Conservation (phyloP, 768 basidiomycete species). For the Russula ochroleuca region DNA sequence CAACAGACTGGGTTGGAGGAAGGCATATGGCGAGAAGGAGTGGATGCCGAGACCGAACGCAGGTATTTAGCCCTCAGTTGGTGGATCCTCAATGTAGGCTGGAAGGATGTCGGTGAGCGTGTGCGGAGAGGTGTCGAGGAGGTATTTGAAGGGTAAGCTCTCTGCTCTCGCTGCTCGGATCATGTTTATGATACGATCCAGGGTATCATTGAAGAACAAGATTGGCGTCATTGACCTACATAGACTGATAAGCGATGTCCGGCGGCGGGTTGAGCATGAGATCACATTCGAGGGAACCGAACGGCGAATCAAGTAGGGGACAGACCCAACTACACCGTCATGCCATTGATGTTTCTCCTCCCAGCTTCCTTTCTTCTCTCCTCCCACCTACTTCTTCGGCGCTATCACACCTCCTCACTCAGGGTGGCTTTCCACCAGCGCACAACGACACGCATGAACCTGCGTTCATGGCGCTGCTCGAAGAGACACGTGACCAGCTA, state of each 20-base stretch:
- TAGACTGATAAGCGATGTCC: slow-evolving; percentile 64
- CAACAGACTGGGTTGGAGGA: slow-evolving; percentile 30
- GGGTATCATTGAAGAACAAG: slow-evolving; percentile 79
- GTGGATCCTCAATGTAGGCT: slow-evolving; percentile 91
- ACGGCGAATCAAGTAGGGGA: slow-evolving; percentile 49
- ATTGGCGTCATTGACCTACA: slow-evolving; percentile 67
- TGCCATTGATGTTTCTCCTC: slow-evolving; percentile 9
- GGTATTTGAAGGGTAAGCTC: slow-evolving; percentile 74
- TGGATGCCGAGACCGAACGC: slow-evolving; percentile 66
- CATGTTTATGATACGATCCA: slow-evolving; percentile 32
- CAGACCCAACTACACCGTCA: slow-evolving; percentile 5
- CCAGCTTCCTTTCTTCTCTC: slow-evolving; percentile 67
- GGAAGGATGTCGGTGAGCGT: slow-evolving; percentile 76
- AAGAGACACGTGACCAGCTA: slow-evolving; percentile 62
- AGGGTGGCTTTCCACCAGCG: slow-evolving; percentile 50
- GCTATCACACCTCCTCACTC: slow-evolving; percentile 61
- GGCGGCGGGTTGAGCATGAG: slow-evolving; percentile 72
- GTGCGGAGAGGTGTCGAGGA: slow-evolving; percentile 73
- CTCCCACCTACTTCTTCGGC: slow-evolving; percentile 71
- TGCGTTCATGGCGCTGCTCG: slow-evolving; percentile 58
- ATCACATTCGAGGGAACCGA: slow-evolving; percentile 57
- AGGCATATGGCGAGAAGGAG: slow-evolving; percentile 31
- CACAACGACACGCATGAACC: slow-evolving; percentile 39
- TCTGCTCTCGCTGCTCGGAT: background rate
- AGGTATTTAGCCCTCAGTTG: slow-evolving; percentile 84